Conservation (phyloP, 2,329 filamentous ascomycete genomes). For the Hypoxylon sp. region DNA sequence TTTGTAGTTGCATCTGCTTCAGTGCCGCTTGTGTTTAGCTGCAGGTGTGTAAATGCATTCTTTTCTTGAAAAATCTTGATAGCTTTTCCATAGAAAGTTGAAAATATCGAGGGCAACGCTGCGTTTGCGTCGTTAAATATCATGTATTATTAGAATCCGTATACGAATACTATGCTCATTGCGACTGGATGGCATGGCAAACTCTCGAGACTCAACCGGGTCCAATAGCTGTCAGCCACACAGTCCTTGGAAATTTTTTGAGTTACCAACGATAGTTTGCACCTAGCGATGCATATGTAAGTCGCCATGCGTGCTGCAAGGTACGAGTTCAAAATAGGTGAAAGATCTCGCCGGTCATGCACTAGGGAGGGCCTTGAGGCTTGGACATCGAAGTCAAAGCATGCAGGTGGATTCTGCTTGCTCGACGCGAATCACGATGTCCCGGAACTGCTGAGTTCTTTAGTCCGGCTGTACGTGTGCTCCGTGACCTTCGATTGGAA, state of each 20-base stretch:
- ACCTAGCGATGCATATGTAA: constrained; percentile 32
- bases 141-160: constrained; percentile 1
- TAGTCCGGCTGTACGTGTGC: neutral
- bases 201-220: constrained; percentile 8
- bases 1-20: constrained; percentile 36
- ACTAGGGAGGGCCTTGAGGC: constrained; percentile 28
- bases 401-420: constrained; percentile 22
- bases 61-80: constrained; percentile 3
- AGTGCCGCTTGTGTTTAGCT: constrained; percentile 12
- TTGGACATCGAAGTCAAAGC: constrained; percentile 28
- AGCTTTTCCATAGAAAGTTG: neutral
- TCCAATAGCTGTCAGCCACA: constrained; percentile 14
- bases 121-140: constrained; percentile 5
- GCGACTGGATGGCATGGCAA: neutral
- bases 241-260: constrained; percentile 6
- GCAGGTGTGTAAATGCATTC: constrained; percentile 21
- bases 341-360: constrained; percentile 30
- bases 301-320: constrained; percentile 46
- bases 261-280: constrained; percentile 20
- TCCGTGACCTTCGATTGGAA: neutral
- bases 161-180: constrained; percentile 3
- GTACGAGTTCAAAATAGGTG: constrained; percentile 35
- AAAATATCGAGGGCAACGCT: neutral
- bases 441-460: constrained; percentile 10
- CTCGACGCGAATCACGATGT: constrained; percentile 22